Base-by-base conservation (phyloP, 257 asterid genomes). In the Solanum virginianum region DNA sequence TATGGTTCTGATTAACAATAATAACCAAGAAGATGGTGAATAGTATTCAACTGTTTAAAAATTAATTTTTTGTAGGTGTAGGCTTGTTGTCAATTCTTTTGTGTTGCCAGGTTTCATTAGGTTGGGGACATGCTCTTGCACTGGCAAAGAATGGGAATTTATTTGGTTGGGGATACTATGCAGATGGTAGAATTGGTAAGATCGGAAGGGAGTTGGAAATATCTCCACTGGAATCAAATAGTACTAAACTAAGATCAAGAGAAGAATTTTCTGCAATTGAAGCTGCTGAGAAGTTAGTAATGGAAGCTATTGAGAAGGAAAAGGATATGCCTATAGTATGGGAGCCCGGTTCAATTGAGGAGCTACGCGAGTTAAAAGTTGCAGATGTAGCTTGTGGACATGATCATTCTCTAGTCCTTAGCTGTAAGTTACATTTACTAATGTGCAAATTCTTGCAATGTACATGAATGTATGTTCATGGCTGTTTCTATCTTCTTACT, bases 121-220 rank as follows among this genome's bases (percentile, higher is more conserved):
- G 99, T 71, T 97, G 98, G 99, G 99, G 99, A 6, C 99, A 97
- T 85, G 95, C 95, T 83, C 97, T 97, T 83, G 99, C 98, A 6
- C 87, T 97, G 84, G 90, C 97, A 81, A 89, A 87, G 85, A 88
- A 85, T 71, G 98, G 98, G 72, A 95, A 92, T 87, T 81, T 97
- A 89, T 95, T 95, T 72, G 97, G 99, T 68, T 97, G 99, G 99
- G 99, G 99, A 88, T 97, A 95, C 85, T 94, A 91, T 90, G 97
- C 98, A 26, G 99, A 97, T 92, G 97, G 99, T 45, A 91, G 99
- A 89, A 88, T 96, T 86, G 99, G 99, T 72, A 90, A 86, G 88
- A 86, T 94, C 47, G 95, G 94, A 17, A 92, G 86, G 85, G 79
- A 85, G 51, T 87, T 93, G 45, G 98, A 91, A 92, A 88, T 92